Base-by-base conservation (phyloP, 768 basidiomycete species). In the Lyophyllum shimeji region DNA sequence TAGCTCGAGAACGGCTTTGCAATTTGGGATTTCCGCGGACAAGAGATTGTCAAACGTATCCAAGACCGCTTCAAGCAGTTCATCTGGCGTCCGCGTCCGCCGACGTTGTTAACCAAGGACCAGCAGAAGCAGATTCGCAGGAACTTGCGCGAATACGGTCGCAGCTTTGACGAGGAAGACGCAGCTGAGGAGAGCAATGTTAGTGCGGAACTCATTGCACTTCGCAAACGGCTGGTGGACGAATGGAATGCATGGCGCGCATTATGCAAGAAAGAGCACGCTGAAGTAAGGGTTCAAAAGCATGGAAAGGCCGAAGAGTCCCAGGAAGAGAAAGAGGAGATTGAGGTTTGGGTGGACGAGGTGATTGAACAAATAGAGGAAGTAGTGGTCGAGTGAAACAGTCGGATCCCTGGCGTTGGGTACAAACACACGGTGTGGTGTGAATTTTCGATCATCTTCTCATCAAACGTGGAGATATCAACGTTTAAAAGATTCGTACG, bases 191-290 rank as follows among this genome's bases (percentile, higher is more conserved):
- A 96, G 74, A 93, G 88, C 71, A 91, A 89, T 64, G 92, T 95
- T 63, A 95, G 89, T 61, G 94, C 95, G 4, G 97, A 98, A 73
- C 83, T 97, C 23, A 82, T 95, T 62, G 93, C 93, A 17, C 86
- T 86, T 60, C 83, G 97, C 57, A 91, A 92, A 71, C 83, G 97
- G 46, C 81, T 98, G 51, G 89, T 98, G 63, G 93, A 97, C 66
- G 97, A 99, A 74, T 99, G 97, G 97, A 97, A 99, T 73, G 93
- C 96, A 42, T 98, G 97, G 97, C 84, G 96, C 50, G 64, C 77
- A 21, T 80, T 84, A 60, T 86, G 87, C 62, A 85, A 52, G 18
- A 53, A 52, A 46, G 60, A 64, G 1, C 52, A 52, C 25, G 45
- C 45, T 17, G 63, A 64, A 13, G 53, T 51, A 37, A 55, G 45